Evolutionary conservation across 2,329 filamentous ascomycete species (phyloP).

Genomic region (Ophiocordyceps australis): DNA sequence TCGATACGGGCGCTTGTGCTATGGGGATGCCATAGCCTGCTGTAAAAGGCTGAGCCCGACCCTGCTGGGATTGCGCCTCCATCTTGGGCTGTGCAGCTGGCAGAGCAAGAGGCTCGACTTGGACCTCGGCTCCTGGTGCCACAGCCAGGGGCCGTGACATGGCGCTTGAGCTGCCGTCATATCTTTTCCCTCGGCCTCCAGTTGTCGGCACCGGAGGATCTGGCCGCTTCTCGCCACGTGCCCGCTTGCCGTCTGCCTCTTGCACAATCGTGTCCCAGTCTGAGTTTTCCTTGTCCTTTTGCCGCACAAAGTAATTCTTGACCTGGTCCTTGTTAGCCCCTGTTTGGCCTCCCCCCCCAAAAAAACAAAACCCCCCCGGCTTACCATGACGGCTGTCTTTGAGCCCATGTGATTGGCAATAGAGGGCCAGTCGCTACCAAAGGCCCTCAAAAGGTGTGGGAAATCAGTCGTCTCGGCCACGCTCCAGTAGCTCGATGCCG

Average conservation of each 20-base stretch:
- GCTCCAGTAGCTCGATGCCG: slow-evolving; percentile 74
- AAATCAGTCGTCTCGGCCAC: slow-evolving; percentile 69
- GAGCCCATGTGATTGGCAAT: slow-evolving; percentile 69
- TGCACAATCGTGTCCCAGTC: slow-evolving; percentile 42
- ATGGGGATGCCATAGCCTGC: slow-evolving; percentile 28
- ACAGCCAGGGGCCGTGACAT: slow-evolving; percentile 25
- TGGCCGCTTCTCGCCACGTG: slow-evolving; percentile 38
- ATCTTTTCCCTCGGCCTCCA: slow-evolving; percentile 30
- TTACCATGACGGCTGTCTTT: slow-evolving; percentile 74
- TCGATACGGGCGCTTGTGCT: slow-evolving; percentile 19
- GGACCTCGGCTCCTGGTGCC: slow-evolving; percentile 22
- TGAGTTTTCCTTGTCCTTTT: slow-evolving; percentile 37
- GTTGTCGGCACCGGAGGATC: slow-evolving; percentile 38
- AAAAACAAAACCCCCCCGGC: slow-evolving; percentile 7
- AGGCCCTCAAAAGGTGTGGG: slow-evolving; percentile 50
- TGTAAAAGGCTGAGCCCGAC: slow-evolving; percentile 18
- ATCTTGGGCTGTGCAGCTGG: slow-evolving; percentile 24
- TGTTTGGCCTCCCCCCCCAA: too few relatives aligned
- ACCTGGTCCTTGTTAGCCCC: too few relatives aligned
- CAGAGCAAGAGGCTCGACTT: slow-evolving; percentile 28
- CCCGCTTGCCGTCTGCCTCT: slow-evolving; percentile 38
- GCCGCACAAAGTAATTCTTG: slow-evolving; percentile 49
- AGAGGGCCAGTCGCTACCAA: slow-evolving; percentile 60
- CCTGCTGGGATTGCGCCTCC: slow-evolving; percentile 17
- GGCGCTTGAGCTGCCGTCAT: slow-evolving; percentile 16